A percentile compares a stretch with the other conserved stretches of the same genome.
These are phyloP conservation scores for Mediolabrus comicus DNA, from an alignment of 108 stramenopile genomes.

Conservation along the genomic window DNA sequence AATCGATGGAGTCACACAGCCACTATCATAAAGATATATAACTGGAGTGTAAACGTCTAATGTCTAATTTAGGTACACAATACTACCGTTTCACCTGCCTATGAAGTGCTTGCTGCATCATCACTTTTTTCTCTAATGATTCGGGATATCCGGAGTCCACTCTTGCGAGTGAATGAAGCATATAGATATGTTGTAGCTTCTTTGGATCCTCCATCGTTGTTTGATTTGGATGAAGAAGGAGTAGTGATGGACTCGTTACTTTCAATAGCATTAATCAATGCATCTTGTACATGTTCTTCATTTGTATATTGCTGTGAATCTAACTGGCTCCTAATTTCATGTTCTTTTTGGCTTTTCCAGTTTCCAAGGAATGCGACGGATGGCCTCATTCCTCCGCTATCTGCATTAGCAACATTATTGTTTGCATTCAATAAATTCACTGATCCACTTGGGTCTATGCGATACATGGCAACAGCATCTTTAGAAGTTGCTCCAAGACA, in stretches of 20 bases:
- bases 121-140: neutral
- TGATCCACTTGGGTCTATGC: slow-evolving; percentile 75
- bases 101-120: neutral
- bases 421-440: slow-evolving; percentile 27
- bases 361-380: slow-evolving; percentile 33
- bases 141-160: slow-evolving; percentile 20
- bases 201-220: neutral
- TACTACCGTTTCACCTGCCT: too few species aligned
- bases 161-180: slow-evolving; percentile 30
- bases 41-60: too few species aligned
- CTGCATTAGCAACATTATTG: neutral
- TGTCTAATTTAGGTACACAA: too few species aligned
- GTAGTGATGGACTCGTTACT: neutral
- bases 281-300: slow-evolving; percentile 22
- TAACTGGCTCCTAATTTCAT: slow-evolving; percentile 6
- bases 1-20: too few species aligned
- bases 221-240: neutral
- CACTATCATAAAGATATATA: too few species aligned
- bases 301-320: neutral
- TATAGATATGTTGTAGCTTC: slow-evolving; percentile 20
- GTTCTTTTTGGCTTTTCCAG: slow-evolving; percentile 21
- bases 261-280: slow-evolving; percentile 5
- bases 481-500: slow-evolving; percentile 37
- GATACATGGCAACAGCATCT: slow-evolving; percentile 42
- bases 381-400: neutral